phyloP scores from a whole-genome alignment of 2,329 filamentous ascomycete genomes.

The Paramyrothecium roridum region DNA sequence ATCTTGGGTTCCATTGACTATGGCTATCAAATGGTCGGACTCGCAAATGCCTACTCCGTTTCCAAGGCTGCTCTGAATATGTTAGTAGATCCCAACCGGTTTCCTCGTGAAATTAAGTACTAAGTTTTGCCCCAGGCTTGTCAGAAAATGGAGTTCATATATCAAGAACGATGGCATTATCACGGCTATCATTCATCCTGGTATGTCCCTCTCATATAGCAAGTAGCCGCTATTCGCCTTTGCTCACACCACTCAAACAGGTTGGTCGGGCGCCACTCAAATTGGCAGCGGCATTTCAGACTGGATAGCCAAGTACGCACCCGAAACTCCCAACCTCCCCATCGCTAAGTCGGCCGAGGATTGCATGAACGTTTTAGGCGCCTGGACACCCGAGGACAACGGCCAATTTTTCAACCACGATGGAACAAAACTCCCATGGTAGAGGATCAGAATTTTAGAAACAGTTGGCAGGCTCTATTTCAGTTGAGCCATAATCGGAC shows the following conservation, averaged over 20 bases:
- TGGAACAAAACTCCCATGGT: constrained; percentile 3
- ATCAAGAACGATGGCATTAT: constrained; percentile 16
- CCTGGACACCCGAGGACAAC: constrained; percentile 5
- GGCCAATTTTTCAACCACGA: constrained; percentile 5
- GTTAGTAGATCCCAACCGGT: not conserved
- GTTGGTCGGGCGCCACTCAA: constrained; percentile 3
- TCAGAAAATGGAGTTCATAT: constrained; percentile 16
- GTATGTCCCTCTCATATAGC: constrained; percentile 3
- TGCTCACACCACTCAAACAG: not conserved
- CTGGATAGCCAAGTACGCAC: constrained; percentile 3
- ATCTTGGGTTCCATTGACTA: constrained; percentile 14
- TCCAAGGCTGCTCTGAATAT: constrained; percentile 6
- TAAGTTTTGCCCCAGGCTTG: constrained; percentile 4
- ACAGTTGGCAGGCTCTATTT: not conserved
- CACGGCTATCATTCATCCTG: constrained; percentile 14
- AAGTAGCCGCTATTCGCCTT: not conserved
- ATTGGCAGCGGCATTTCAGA: constrained; percentile 2
- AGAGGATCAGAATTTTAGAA: not conserved
- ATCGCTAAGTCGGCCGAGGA: constrained; percentile 3
- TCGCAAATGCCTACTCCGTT: constrained; percentile 9
- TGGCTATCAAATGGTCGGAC: constrained; percentile 7
- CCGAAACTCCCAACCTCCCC: not conserved
- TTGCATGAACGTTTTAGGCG: constrained; percentile 5
- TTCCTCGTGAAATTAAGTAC: not conserved
- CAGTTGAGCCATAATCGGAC: not conserved